Evolutionary conservation across 352 stramenopile genomes (phyloP).

Genomic region (Hyaloperonospora arabidopsidis): DNA sequence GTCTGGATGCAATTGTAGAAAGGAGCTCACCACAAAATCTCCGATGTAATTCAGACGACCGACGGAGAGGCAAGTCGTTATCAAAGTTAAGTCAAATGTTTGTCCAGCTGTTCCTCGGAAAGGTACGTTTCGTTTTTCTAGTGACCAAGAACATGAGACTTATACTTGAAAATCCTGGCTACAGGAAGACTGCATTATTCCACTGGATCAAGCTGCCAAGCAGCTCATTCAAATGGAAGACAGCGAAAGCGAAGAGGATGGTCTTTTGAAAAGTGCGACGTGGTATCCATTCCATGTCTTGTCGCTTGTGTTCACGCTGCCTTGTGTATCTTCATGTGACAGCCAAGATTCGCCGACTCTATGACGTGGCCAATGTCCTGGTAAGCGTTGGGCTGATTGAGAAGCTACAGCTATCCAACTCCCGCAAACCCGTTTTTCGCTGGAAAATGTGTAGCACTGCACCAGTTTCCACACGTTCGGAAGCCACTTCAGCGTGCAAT

Average conservation of each 20-base stretch:
- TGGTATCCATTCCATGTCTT: not conserved
- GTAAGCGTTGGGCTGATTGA: slow-evolving; percentile 88
- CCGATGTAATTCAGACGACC: slow-evolving; percentile 28
- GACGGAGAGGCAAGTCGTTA: slow-evolving; percentile 78
- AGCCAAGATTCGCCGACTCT: slow-evolving; percentile 94
- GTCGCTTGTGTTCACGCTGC: slow-evolving; percentile 4
- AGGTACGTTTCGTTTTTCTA: slow-evolving; percentile 28
- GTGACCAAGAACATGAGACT: not conserved
- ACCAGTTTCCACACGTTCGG: not conserved
- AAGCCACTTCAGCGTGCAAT: not conserved
- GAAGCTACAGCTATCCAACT: slow-evolving; percentile 80
- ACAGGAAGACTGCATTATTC: slow-evolving; percentile 86
- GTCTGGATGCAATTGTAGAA: not conserved
- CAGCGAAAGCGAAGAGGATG: slow-evolving; percentile 62
- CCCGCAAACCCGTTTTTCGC: slow-evolving; percentile 78
- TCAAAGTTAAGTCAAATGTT: slow-evolving; percentile 91
- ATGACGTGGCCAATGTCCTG: slow-evolving; percentile 97
- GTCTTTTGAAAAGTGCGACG: slow-evolving; percentile 71
- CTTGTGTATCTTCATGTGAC: slow-evolving; percentile 1
- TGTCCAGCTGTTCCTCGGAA: slow-evolving; percentile 91
- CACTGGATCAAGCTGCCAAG: slow-evolving; percentile 90
- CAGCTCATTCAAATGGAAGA: slow-evolving; percentile 88
- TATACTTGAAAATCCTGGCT: slow-evolving; percentile 1
- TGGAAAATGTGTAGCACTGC: slow-evolving; percentile 42
- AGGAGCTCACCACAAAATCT: slow-evolving; percentile 4